Conservation (phyloP, 805 yeast genomes). For the Schizosaccharomyces octosporus region DNA sequence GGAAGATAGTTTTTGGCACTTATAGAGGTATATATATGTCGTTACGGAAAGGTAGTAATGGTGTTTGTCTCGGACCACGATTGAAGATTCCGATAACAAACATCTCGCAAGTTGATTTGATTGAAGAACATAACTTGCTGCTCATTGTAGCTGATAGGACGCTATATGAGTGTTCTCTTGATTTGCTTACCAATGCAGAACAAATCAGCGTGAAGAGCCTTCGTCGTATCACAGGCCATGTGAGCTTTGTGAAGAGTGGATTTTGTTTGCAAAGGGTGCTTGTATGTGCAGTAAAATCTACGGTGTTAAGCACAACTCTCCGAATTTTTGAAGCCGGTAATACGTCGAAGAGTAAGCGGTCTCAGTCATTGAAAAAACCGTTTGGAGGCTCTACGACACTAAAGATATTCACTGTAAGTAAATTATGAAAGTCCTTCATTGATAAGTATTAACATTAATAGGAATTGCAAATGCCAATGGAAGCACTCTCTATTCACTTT, state of each 20-base stretch:
- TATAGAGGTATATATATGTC: constrained; percentile 74
- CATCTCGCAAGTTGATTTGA: constrained; percentile 69
- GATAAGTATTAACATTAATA: constrained; percentile 15
- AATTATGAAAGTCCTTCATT: no score
- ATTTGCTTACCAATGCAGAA: constrained; percentile 24
- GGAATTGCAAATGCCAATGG: constrained; percentile 64
- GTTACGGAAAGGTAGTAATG: constrained; percentile 19
- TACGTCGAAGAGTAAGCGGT: constrained; percentile 15
- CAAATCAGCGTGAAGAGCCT: constrained; percentile 29
- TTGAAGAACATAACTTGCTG: constrained; percentile 72
- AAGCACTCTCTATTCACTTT: constrained; percentile 77
- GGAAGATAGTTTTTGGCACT: constrained; percentile 72
- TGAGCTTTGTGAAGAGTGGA: constrained; percentile 74
- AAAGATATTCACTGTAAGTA: constrained; percentile 26
- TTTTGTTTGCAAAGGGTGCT: constrained; percentile 72
- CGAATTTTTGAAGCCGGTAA: constrained; percentile 73
- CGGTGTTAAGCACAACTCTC: constrained; percentile 50
- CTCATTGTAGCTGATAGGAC: constrained; percentile 63
- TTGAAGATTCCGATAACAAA: constrained; percentile 49
- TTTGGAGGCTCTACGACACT: constrained; percentile 28
- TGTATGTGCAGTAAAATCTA: constrained; percentile 68
- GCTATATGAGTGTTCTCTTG: constrained; percentile 54
- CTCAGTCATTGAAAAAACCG: constrained; percentile 16
- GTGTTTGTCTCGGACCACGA: constrained; percentile 22
- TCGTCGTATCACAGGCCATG: constrained; percentile 61